Evolutionary conservation across 2,329 filamentous ascomycete species (phyloP).

Genomic region (Fusarium nodosum): DNA sequence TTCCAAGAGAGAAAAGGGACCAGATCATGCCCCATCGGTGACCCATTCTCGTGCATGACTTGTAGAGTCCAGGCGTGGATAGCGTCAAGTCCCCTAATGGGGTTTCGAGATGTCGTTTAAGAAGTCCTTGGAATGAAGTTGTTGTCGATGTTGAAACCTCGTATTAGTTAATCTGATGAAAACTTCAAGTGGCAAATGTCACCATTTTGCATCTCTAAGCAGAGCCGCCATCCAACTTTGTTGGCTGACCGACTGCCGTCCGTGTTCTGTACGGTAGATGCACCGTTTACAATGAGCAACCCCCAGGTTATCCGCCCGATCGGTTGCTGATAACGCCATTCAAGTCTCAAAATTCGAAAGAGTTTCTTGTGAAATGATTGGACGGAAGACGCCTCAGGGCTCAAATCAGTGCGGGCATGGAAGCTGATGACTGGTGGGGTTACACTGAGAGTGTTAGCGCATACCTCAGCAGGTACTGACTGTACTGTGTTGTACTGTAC

Average conservation of each 20-base stretch:
- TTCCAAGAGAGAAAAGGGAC: conserved; percentile 1
- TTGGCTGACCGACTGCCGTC: conserved; percentile 46
- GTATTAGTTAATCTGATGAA: conserved; percentile 7
- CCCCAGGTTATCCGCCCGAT: conserved; percentile 44
- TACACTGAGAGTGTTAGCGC: not conserved
- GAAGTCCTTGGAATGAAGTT: not conserved
- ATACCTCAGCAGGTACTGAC: not conserved
- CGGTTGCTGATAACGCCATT: conserved; percentile 50
- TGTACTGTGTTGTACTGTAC: not conserved
- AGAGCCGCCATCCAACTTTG: conserved; percentile 27
- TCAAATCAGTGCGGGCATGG: conserved; percentile 33
- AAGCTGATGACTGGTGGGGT: conserved; percentile 3
- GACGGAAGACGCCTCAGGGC: conserved; percentile 24
- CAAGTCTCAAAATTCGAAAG: conserved; percentile 45
- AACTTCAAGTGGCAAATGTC: conserved; percentile 34
- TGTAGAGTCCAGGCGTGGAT: conserved; percentile 23
- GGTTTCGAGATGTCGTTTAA: conserved; percentile 1
- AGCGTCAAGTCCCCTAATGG: conserved; percentile 15
- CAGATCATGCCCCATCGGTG: conserved; percentile 28
- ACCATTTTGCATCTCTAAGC: conserved; percentile 31
- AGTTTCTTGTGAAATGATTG: conserved; percentile 37
- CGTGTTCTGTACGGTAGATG: conserved; percentile 26
- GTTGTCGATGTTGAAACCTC: not conserved
- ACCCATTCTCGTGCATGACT: conserved; percentile 41
- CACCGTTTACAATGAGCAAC: conserved; percentile 38